These are phyloP conservation scores for Monascus ruber DNA, from an alignment of 2,329 filamentous ascomycete genomes.

Conservation along the genomic window DNA sequence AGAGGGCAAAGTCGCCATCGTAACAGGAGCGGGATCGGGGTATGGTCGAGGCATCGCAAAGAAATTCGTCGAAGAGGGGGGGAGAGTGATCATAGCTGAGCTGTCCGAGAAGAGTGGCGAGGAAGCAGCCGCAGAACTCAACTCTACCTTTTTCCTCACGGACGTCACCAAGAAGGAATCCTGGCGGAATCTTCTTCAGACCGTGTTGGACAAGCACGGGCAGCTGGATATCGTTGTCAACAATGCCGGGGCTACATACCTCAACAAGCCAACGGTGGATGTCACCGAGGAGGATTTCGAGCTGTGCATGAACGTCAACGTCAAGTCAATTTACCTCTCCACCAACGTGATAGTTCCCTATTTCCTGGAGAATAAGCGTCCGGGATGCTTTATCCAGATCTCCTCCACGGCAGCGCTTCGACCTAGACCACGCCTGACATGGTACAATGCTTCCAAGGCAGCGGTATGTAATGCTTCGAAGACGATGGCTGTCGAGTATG, in stretches of 20 bases:
- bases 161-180: conserved; percentile 15
- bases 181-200: conserved; percentile 16
- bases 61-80: conserved; percentile 25
- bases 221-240: conserved; percentile 34
- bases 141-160: conserved; percentile 11
- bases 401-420: conserved; percentile 28
- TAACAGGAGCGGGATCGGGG: conserved; percentile 29
- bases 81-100: conserved; percentile 26
- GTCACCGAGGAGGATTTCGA: conserved; percentile 32
- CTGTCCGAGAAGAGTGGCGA: conserved; percentile 19
- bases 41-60: conserved; percentile 26
- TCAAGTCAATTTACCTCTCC: conserved; percentile 28
- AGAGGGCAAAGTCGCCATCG: conserved; percentile 29
- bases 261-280: conserved; percentile 24
- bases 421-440: conserved; percentile 28
- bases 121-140: conserved; percentile 11
- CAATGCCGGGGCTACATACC: conserved; percentile 31
- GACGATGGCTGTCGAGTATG: conserved; percentile 15
- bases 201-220: conserved; percentile 12
- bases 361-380: conserved; percentile 20
- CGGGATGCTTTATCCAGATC: conserved; percentile 30
- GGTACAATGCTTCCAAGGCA: conserved; percentile 33
- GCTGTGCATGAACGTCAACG: conserved; percentile 29
- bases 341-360: conserved; percentile 23
- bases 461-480: conserved; percentile 25